Base-by-base conservation (phyloP, 192 early-diverging fungal species). In the Geosiphon pyriformis region DNA sequence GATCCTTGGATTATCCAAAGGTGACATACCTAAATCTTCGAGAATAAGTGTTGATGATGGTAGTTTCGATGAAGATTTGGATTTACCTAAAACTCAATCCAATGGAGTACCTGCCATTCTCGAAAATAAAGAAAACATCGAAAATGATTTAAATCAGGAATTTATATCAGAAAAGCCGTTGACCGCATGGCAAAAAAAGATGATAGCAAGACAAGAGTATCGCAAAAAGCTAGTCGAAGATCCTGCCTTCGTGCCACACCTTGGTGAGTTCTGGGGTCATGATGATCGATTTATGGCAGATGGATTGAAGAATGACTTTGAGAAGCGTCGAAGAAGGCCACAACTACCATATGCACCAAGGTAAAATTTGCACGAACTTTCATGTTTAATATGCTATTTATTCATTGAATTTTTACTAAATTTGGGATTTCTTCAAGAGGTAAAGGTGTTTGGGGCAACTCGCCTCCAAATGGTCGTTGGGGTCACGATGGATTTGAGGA, bases 191-290 rank as follows among this genome's bases (percentile, higher is more conserved):
- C 51, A 66, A 55, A 66, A 66, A 29, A 66, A 66, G 54, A 59
- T 75, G 20, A 54, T 73, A 25, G 81, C 76, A 57, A 67, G 79
- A 23, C 75, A 74, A 33, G 81, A 83, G 63, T 83, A 83, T 57
- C 68, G 81, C 32, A 76, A 74, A 51, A 83, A 81, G 35, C 55
- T 83, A 30, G 79, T 73, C 25, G 79, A 83, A 47, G 81, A 83
- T 63, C 81, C 81, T 4, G 76, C 79, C 4, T 83, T 83, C 57
- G 79, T 81, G 15, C 81, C 81, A 17, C 79, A 81, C 57, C 75
- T 83, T 27, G 81, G 81, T 7, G 73, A 79, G 57, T 83, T 83
- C 50, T 83, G 81, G 81, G 77, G 79, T 27, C 81, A 83, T 58
- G 81, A 83, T 69, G 81, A 83, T 61, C 79, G 81, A 25, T 83